Conservation (phyloP, 257 asterid species). For the Plantago elongata region DNA sequence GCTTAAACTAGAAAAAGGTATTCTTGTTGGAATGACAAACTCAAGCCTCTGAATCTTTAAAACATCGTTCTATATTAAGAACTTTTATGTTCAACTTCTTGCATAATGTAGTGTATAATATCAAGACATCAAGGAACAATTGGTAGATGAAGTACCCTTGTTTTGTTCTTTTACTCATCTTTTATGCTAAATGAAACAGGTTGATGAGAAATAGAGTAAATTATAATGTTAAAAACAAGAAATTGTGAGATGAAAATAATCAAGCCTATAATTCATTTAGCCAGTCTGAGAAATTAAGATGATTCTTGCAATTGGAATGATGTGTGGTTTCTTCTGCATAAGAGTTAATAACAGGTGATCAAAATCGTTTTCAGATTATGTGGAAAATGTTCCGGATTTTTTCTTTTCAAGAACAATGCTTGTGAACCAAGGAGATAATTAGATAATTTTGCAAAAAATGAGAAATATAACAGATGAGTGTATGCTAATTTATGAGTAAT, state of each 20-base stretch:
- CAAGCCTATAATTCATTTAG: neutral
- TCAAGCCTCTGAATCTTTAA: too few species aligned
- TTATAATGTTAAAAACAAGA: neutral
- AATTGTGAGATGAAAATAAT: neutral
- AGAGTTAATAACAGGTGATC: too few species aligned
- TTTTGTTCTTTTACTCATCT: neutral
- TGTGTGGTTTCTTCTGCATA: too few species aligned
- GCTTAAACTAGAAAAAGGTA: neutral
- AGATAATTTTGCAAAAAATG: too few species aligned
- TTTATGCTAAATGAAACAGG: neutral
- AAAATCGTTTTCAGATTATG: neutral
- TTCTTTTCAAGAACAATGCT: neutral
- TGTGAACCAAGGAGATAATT: too few species aligned
- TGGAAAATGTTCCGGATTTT: neutral
- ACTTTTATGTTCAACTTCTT: neutral
- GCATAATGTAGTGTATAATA: neutral
- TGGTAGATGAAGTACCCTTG: neutral
- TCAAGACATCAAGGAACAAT: neutral
- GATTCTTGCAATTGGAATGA: too few species aligned
- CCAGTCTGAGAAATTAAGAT: too few species aligned
- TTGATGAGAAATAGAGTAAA: conserved; percentile 1
- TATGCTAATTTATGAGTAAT: too few species aligned
- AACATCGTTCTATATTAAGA: too few species aligned
- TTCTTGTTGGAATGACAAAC: neutral
- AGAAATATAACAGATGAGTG: too few species aligned